These are phyloP conservation scores for Beauveria varroae DNA, from an alignment of 2,329 filamentous ascomycete genomes.

Conservation along the genomic window DNA sequence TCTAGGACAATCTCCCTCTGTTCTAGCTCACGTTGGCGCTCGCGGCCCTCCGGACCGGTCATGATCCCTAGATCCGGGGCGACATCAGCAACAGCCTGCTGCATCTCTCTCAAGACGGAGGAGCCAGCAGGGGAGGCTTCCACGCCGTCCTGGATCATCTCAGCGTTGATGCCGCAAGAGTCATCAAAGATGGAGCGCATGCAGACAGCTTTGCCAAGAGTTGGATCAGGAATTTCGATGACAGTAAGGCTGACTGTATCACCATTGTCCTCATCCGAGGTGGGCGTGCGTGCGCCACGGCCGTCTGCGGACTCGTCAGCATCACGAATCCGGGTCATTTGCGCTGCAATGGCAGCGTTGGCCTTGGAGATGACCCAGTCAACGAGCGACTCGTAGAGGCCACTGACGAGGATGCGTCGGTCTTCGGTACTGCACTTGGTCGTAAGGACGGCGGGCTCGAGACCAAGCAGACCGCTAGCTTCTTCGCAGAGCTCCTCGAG, in stretches of 20 bases:
- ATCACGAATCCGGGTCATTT: slow-evolving; percentile 60
- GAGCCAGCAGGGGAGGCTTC: slow-evolving; percentile 66
- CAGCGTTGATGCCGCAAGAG: slow-evolving; percentile 81
- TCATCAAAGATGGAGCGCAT: slow-evolving; percentile 92
- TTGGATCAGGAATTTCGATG: slow-evolving; percentile 73
- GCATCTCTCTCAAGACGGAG: slow-evolving; percentile 82
- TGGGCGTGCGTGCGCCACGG: slow-evolving; percentile 54
- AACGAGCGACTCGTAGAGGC: slow-evolving; percentile 86
- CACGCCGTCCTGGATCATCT: slow-evolving; percentile 95
- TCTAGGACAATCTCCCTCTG: slow-evolving; percentile 78
- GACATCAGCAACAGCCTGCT: slow-evolving; percentile 67
- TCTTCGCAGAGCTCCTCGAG: slow-evolving; percentile 86
- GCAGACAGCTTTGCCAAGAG: slow-evolving; percentile 78
- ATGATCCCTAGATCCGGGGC: slow-evolving; percentile 73
- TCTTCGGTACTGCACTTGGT: slow-evolving; percentile 78
- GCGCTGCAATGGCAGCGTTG: slow-evolving; percentile 72
- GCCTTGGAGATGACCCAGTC: slow-evolving; percentile 91
- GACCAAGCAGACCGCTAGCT: slow-evolving; percentile 73
- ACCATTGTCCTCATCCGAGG: slow-evolving; percentile 60
- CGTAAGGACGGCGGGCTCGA: slow-evolving; percentile 77
- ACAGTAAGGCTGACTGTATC: slow-evolving; percentile 88
- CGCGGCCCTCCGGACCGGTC: slow-evolving; percentile 57
- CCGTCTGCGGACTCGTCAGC: slow-evolving; percentile 62
- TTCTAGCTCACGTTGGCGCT: slow-evolving; percentile 72
- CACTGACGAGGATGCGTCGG: slow-evolving; percentile 71